These are phyloP conservation scores for Trichoderma atrobrunneum DNA, from an alignment of 2,329 filamentous ascomycete genomes.

Conservation along the genomic window DNA sequence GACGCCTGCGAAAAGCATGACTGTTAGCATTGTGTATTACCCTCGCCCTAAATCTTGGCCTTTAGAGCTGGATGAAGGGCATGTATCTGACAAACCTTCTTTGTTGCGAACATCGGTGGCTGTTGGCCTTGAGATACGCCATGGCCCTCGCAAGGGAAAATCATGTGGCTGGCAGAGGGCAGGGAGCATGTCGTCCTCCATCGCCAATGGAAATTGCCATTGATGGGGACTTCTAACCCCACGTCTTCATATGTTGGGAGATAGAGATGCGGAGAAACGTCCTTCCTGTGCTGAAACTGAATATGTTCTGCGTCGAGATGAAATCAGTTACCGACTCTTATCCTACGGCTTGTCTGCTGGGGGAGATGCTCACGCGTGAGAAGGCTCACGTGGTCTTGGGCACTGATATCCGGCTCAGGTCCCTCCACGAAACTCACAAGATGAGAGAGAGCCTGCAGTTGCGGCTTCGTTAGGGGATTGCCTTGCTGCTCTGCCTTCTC, in stretches of 20 bases:
- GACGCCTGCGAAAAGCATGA: slow-evolving; percentile 36
- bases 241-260: slow-evolving; percentile 22
- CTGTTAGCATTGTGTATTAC: neutral
- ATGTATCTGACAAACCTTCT: slow-evolving; percentile 39
- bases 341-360: neutral
- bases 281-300: slow-evolving; percentile 19
- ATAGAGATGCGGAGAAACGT: neutral
- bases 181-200: slow-evolving; percentile 31
- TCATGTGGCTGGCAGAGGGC: neutral
- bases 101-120: slow-evolving; percentile 41
- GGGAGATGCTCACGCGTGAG: slow-evolving; percentile 27
- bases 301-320: slow-evolving; percentile 17
- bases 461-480: slow-evolving; percentile 35
- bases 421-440: slow-evolving; percentile 34
- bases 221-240: slow-evolving; percentile 24
- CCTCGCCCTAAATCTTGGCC: neutral
- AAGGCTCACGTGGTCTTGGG: slow-evolving; percentile 30
- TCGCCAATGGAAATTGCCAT: slow-evolving; percentile 24
- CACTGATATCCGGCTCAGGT: slow-evolving; percentile 30
- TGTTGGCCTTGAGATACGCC: slow-evolving; percentile 30
- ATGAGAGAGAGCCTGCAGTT: slow-evolving; percentile 41
- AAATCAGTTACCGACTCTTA: neutral
- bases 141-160: slow-evolving; percentile 27
- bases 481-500: slow-evolving; percentile 35
- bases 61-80: neutral